phyloP scores from a whole-genome alignment of 2,329 filamentous ascomycete genomes.

The Trematosphaeria pertusa region DNA sequence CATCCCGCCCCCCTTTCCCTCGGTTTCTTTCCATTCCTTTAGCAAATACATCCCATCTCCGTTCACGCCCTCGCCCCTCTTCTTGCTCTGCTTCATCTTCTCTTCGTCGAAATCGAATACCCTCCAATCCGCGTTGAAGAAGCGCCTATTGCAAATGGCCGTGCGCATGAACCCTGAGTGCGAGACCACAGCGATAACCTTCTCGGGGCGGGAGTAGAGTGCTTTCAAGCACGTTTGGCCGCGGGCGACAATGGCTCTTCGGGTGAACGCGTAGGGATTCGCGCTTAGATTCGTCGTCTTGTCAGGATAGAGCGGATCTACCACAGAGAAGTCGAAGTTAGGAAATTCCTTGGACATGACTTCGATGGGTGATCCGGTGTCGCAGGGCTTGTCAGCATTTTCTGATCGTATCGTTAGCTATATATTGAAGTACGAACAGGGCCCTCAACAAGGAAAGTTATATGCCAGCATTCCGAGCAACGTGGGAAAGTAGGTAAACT shows the following conservation, averaged over 20 bases:
- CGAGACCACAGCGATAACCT: slow-evolving; percentile 68
- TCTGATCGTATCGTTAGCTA: slow-evolving; percentile 32
- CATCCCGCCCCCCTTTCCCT: slow-evolving; percentile 56
- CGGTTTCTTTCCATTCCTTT: slow-evolving; percentile 60
- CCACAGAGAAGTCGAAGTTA: slow-evolving; percentile 60
- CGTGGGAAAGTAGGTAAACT: no score
- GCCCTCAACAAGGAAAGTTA: no score
- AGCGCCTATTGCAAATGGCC: slow-evolving; percentile 59
- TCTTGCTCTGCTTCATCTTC: slow-evolving; percentile 55
- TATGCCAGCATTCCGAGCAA: no score
- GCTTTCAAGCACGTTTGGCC: slow-evolving; percentile 59
- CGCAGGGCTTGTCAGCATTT: slow-evolving; percentile 62
- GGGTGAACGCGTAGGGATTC: slow-evolving; percentile 62
- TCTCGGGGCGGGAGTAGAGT: slow-evolving; percentile 63
- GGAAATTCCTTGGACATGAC: slow-evolving; percentile 60
- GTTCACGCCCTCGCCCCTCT: slow-evolving; percentile 51
- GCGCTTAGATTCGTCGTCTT: slow-evolving; percentile 57
- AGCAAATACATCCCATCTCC: slow-evolving; percentile 40
- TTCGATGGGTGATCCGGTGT: slow-evolving; percentile 62
- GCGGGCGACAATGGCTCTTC: slow-evolving; percentile 61
- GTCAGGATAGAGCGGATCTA: slow-evolving; percentile 69
- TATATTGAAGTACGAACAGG: no score
- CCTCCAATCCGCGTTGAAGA: slow-evolving; percentile 69
- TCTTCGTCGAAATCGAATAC: slow-evolving; percentile 63
- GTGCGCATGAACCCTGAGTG: slow-evolving; percentile 70